These are phyloP conservation scores for Dunaliella primolecta DNA, from an alignment of 139 green algal genomes.

Conservation along the genomic window DNA sequence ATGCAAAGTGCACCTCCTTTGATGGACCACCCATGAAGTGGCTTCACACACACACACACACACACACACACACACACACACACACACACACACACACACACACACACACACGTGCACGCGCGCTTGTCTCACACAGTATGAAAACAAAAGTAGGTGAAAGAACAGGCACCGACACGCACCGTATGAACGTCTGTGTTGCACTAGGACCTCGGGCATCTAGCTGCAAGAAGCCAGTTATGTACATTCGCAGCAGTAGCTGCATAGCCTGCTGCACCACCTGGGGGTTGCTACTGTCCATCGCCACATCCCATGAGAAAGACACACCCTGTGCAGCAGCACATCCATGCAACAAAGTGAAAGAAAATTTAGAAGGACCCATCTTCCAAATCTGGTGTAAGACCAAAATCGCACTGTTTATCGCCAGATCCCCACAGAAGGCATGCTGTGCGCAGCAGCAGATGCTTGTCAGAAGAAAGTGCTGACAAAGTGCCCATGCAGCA, in stretches of 20 bases:
- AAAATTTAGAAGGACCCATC: no score
- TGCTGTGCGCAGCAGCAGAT: no score
- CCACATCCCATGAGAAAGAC: conserved; percentile 53
- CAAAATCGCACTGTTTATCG: no score
- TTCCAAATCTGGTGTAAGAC: no score
- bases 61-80: neutral
- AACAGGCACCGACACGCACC: neutral
- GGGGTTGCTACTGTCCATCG: conserved; percentile 24
- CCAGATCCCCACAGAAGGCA: no score
- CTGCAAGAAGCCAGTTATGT: neutral
- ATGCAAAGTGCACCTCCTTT: no score
- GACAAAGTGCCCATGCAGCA: no score
- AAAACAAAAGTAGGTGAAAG: neutral
- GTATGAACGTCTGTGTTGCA: neutral
- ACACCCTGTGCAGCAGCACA: conserved; percentile 21
- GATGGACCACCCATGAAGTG: no score
- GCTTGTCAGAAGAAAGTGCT: no score
- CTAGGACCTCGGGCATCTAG: no score
- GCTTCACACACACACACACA: no score
- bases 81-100: neutral
- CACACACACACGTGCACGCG: neutral
- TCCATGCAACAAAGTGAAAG: no score
- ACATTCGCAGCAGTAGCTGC: conserved; percentile 20
- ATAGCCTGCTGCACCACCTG: conserved; percentile 18
- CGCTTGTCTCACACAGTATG: neutral